Evolutionary conservation across 192 early-diverging fungal species (phyloP), one percentile per base, ranked within the genome.

Genomic region (Coemansia reversa): DNA sequence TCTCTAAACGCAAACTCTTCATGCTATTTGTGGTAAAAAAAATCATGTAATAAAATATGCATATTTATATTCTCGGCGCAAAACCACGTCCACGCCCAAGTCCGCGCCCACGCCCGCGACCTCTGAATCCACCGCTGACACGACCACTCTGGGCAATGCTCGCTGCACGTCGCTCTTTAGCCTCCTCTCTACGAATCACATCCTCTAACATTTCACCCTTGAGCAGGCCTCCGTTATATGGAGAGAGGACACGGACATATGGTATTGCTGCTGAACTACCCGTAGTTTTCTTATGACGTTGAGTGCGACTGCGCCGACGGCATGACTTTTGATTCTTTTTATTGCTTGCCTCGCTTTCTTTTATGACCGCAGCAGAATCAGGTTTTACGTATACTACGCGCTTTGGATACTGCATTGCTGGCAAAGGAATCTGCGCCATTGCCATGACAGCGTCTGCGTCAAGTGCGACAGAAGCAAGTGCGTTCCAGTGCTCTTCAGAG

Each of bases 401-500:
- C 20, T 60, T 60, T 8, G 69, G 63, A 29, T 66, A 75, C 35
- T 29, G 66, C 62, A 80, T 29, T 0, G 72, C 69, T 4, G 72
- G 72, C 14, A 66, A 48, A 12, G 78, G 78, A 23, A 72, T 61
- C 35, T 45, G 45, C 2, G 72, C 52, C 58, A 66, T 58, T 1
- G 33, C 54, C 7, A 49, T 29, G 22, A 80, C 58, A 30, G 60
- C 45, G 20, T 68, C 54, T 12, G 72, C 62, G 23, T 80, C 78
- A 3, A 75, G 65, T 14, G 69, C 78, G 7, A 69, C 78, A 12
- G 78, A 51, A 2, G 57, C 45, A 19, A 80, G 51, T 30, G 59
- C 51, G 33, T 29, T 62, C 78, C 78, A 69, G 61, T 80, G 72
- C 61, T 80, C 78, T 53, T 80, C 78, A 23, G 72, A 69, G 23